phyloP scores from a whole-genome alignment of 148 eudicot species.

The Chenopodium berlandieri region DNA sequence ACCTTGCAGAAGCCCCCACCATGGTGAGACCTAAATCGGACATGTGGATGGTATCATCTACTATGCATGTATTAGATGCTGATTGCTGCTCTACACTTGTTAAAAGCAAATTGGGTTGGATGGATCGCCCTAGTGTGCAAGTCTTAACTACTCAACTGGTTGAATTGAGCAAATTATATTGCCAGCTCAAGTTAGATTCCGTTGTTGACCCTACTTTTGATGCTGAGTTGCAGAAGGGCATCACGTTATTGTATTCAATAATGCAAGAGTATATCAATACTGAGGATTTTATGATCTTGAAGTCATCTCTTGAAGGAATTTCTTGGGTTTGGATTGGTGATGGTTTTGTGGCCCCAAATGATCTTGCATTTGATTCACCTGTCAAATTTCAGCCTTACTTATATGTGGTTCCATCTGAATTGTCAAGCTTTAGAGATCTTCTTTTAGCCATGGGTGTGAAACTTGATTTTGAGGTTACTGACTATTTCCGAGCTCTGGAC shows the following conservation, averaged over 20 bases:
- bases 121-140: slow-evolving; percentile 53
- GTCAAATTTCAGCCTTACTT: slow-evolving; percentile 91
- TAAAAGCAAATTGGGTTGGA: slow-evolving; percentile 80
- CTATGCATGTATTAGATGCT: slow-evolving; percentile 75
- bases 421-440: slow-evolving; percentile 71
- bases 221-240: slow-evolving; percentile 62
- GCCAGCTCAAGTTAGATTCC: slow-evolving; percentile 50
- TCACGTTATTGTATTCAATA: slow-evolving; percentile 55
- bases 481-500: slow-evolving; percentile 65
- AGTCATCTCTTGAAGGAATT: slow-evolving; percentile 66
- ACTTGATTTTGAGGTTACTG: slow-evolving; percentile 73
- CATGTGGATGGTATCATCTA: slow-evolving; percentile 88
- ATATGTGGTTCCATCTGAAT: slow-evolving; percentile 92
- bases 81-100: slow-evolving; percentile 58
- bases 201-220: slow-evolving; percentile 45
- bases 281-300: slow-evolving; percentile 46
- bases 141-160: slow-evolving; percentile 67
- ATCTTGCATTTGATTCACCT: slow-evolving; percentile 97
- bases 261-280: slow-evolving; percentile 62
- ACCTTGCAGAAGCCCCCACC: slow-evolving; percentile 64
- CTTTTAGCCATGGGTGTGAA: slow-evolving; percentile 83
- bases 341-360: slow-evolving; percentile 74
- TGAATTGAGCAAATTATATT: slow-evolving; percentile 59
- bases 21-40: slow-evolving; percentile 79
- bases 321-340: slow-evolving; percentile 98